Evolutionary conservation across 768 basidiomycete genomes (phyloP).

Genomic region (Suillus ampliporus): DNA sequence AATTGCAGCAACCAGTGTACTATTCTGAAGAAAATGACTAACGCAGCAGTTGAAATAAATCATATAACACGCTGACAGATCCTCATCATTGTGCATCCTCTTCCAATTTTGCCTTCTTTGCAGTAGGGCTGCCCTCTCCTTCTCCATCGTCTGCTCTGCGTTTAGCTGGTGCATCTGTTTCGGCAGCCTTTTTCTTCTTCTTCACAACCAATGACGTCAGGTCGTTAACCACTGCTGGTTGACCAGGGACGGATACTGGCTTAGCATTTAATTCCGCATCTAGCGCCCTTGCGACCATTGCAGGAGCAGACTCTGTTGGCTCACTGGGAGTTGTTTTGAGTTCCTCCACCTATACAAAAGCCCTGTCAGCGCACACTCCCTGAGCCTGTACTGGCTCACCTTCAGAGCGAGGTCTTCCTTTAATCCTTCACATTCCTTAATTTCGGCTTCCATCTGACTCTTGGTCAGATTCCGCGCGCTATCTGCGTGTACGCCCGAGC

Average conservation of each 20-base stretch:
- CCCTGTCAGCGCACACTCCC: constrained; percentile 5
- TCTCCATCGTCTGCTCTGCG: constrained; percentile 67
- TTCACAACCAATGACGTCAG: constrained; percentile 85
- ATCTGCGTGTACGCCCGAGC: constrained; percentile 44
- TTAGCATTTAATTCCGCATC: constrained; percentile 69
- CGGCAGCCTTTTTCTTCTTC: constrained; percentile 69
- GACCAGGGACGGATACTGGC: constrained; percentile 38
- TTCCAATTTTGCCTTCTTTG: constrained; percentile 73
- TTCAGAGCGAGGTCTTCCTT: constrained; percentile 86
- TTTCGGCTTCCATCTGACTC: constrained; percentile 75
- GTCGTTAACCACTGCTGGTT: constrained; percentile 69
- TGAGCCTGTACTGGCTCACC: constrained; percentile 43
- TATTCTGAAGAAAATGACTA: constrained; percentile 26
- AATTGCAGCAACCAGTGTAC: constrained; percentile 26
- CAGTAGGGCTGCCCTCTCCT: constrained; percentile 49
- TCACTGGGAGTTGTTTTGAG: constrained; percentile 82
- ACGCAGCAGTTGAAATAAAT: constrained; percentile 9
- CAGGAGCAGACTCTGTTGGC: constrained; percentile 62
- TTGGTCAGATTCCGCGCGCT: constrained; percentile 69
- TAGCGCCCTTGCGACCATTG: constrained; percentile 70
- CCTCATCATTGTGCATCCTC: constrained; percentile 28
- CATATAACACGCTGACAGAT: background rate
- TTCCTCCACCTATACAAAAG: constrained; percentile 77
- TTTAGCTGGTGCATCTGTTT: constrained; percentile 52
- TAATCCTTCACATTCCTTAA: constrained; percentile 77